phyloP scores from a whole-genome alignment of 176 grass and related monocot species.

The Tillandsia fasciculata region DNA sequence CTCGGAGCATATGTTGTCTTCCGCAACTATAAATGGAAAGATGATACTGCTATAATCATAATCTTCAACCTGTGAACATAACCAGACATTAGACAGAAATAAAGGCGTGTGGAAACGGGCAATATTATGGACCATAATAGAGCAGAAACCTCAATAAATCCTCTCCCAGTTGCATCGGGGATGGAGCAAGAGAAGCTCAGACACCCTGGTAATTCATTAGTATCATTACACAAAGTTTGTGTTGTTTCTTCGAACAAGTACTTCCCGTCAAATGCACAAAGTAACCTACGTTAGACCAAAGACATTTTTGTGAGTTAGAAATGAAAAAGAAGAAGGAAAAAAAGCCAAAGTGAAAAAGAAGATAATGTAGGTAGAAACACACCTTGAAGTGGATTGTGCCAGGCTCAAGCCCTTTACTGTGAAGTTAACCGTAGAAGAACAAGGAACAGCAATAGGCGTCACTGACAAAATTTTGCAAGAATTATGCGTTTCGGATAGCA shows the following conservation, averaged over 20 bases:
- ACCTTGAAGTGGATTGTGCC: constrained; percentile 56
- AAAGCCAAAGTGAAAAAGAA: background rate
- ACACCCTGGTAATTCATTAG: constrained; percentile 29
- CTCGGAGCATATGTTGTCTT: constrained; percentile 84
- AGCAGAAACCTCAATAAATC: constrained; percentile 76
- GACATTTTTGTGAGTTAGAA: constrained; percentile 1
- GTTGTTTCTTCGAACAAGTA: constrained; percentile 68
- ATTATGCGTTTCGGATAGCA: constrained; percentile 37
- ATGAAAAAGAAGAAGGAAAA: background rate
- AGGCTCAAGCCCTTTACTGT: constrained; percentile 72
- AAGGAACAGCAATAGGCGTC: constrained; percentile 68
- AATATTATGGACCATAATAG: background rate
- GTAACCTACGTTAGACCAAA: constrained; percentile 36
- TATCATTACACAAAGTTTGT: constrained; percentile 26
- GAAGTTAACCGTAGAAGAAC: constrained; percentile 49
- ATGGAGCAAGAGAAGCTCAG: constrained; percentile 67
- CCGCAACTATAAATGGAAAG: constrained; percentile 96
- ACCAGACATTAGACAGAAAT: no score
- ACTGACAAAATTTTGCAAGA: constrained; percentile 67
- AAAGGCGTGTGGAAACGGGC: no score
- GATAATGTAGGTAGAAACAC: constrained; percentile 8
- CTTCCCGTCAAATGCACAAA: constrained; percentile 76
- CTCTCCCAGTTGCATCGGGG: constrained; percentile 75
- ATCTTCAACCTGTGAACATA: constrained; percentile 64
- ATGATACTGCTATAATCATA: constrained; percentile 67